A percentile compares a stretch with the other conserved stretches of the same genome.
Evolutionary conservation across 2,329 filamentous ascomycete genomes (phyloP).

Genomic region (Macrophomina phaseolina): DNA sequence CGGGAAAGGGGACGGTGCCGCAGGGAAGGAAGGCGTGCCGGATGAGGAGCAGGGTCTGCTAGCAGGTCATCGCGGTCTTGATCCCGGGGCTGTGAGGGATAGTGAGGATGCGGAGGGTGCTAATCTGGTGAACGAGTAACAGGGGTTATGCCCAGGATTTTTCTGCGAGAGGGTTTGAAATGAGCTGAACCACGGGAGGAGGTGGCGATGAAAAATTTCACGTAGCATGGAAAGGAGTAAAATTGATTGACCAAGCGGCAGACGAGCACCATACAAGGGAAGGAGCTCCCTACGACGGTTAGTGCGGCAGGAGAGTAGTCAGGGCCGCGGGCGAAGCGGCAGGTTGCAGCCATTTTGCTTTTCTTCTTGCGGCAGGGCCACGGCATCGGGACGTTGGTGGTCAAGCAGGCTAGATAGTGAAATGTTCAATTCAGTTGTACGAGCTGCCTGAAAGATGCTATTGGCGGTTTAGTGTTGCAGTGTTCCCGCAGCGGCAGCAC

Average conservation of each 20-base stretch:
- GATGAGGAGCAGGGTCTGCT: conserved; percentile 9
- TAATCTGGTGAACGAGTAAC: conserved; percentile 17
- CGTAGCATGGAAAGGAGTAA: background rate
- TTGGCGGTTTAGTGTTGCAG: background rate
- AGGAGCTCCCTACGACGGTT: background rate
- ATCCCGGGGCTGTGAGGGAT: background rate
- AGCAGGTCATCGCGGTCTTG: background rate
- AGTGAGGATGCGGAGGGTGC: background rate
- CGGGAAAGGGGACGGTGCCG: background rate
- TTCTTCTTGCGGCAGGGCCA: background rate
- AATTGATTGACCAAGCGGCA: background rate
- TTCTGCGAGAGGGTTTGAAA: background rate
- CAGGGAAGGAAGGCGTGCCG: background rate
- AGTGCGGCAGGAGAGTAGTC: background rate
- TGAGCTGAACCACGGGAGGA: background rate
- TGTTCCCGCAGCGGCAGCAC: background rate
- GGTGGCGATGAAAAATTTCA: background rate
- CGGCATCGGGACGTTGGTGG: background rate
- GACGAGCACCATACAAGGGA: background rate
- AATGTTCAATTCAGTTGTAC: background rate
- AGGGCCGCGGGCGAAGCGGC: background rate
- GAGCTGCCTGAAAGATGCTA: background rate
- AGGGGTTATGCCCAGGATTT: background rate
- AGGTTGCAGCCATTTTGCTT: background rate
- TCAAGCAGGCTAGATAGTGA: background rate